Evolutionary conservation across 495 filamentous ascomycete genomes (phyloP), one percentile per base, ranked within the genome.

Genomic region (Penicillium waksmanii): DNA sequence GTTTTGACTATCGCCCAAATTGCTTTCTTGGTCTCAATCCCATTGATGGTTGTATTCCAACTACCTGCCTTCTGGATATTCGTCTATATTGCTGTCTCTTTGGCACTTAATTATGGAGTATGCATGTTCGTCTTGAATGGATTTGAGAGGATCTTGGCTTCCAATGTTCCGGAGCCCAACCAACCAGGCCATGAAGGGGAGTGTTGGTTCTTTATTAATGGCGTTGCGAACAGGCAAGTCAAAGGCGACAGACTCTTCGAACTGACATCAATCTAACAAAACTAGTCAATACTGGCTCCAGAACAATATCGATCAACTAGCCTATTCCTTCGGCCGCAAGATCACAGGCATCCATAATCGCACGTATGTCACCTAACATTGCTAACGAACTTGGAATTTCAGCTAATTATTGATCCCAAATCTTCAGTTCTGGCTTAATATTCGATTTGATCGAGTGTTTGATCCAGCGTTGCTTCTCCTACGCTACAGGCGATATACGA

Each of bases 261-360:
- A 27, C 42, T 15, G 36, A 12, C 21, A 15, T 56, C 44, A 13
- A 5, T 48, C 46, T 48, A 48, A 48, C 46, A 8, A 5, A 11
- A 48, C 7, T 53, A 78, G 75, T 11, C 51, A 63, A 21, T 73
- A 56, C 64, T 77, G 67, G 87, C 72, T 90, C 12, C 84, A 89
- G 72, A 77, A 71, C 47, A 92, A 91, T 61, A 74, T 94, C 55
- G 82, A 96, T 66, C 82, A 87, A 11, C 73, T 95, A 10, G 84
- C 89, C 0, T 71, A 84, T 49, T 92, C 87, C 31, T 96, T 96
- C 66, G 85, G 88, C 51, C 82, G 92, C 7, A 87, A 83, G 2
- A 73, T 96, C 19, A 80, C 84, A 1, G 92, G 91, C n/a, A 82
- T 96, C n/a, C 92, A 93, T 60, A 96, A 95, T 65, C 84, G 81